Conservation (phyloP, 495 filamentous ascomycete species). For the Achaetomiella virescens region DNA sequence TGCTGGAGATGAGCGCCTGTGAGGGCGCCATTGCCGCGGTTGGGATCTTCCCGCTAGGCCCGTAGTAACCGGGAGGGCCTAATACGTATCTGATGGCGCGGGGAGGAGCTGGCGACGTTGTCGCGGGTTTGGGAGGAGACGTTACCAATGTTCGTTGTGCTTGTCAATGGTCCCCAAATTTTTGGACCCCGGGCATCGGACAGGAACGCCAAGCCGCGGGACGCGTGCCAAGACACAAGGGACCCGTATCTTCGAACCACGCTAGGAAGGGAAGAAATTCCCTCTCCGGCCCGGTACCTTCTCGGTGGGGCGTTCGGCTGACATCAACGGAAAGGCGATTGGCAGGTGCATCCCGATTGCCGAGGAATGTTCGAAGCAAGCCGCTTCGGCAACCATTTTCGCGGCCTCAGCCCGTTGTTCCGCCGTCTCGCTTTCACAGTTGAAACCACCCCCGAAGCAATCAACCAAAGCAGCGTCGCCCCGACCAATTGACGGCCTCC, state of each 20-base stretch:
- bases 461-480: slow-evolving; percentile 4
- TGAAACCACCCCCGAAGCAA: slow-evolving; percentile 5
- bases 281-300: slow-evolving; percentile 11
- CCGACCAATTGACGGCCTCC: slow-evolving; percentile 24
- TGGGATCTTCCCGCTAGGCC: background rate
- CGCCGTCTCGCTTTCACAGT: slow-evolving; percentile 9
- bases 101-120: background rate
- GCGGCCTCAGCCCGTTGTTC: background rate
- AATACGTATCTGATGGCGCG: background rate
- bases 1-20: slow-evolving; percentile 9
- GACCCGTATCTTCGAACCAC: too few species aligned
- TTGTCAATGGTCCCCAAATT: slow-evolving; percentile 4
- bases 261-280: slow-evolving; percentile 7
- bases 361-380: slow-evolving; percentile 22
- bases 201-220: background rate
- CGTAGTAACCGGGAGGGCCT: background rate
- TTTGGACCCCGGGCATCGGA: background rate
- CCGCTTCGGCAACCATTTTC: slow-evolving; percentile 22
- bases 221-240: background rate
- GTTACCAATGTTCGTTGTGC: too few species aligned
- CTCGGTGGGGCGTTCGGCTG: slow-evolving; percentile 20
- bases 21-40: slow-evolving; percentile 14
- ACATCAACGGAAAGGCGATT: slow-evolving; percentile 26
- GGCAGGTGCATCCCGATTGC: slow-evolving; percentile 27
- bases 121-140: background rate